phyloP scores from a whole-genome alignment of 1,284 basidiomycete genomes.

The Microbotryum lychnidis-dioicae region DNA sequence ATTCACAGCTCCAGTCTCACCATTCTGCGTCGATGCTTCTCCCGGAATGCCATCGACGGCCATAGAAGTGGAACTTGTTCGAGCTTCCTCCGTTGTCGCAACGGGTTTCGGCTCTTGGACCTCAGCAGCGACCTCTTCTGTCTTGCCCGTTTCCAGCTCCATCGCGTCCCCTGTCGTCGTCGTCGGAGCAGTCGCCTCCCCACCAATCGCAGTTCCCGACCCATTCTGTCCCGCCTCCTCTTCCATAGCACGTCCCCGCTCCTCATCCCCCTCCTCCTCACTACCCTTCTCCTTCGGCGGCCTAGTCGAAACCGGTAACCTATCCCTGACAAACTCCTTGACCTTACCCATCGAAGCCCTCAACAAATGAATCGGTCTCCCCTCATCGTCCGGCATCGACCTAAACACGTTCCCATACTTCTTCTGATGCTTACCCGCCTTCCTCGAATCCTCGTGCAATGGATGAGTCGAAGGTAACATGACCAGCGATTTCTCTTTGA shows the following conservation, averaged over 20 bases:
- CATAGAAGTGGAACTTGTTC: too few relatives aligned
- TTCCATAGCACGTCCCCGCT: neutral
- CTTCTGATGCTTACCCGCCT: conserved; percentile 27
- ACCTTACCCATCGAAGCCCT: conserved; percentile 25
- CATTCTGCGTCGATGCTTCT: too few relatives aligned
- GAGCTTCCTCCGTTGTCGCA: too few relatives aligned
- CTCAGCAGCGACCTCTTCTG: too few relatives aligned
- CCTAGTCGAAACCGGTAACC: conserved; percentile 7
- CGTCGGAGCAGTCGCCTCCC: too few relatives aligned
- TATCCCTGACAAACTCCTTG: conserved; percentile 20
- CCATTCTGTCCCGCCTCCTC: neutral
- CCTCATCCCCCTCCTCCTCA: neutral
- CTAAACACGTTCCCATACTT: conserved; percentile 28
- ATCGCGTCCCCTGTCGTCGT: too few relatives aligned
- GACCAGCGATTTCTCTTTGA: conserved; percentile 30
- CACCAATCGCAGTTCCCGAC: neutral
- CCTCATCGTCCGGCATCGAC: conserved; percentile 29
- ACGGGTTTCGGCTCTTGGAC: too few relatives aligned
- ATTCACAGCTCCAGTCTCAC: too few relatives aligned
- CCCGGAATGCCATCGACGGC: too few relatives aligned
- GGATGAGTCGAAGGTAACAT: conserved; percentile 25
- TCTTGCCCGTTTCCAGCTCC: too few relatives aligned
- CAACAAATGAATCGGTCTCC: conserved; percentile 25
- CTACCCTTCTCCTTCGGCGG: neutral
- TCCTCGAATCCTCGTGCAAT: conserved; percentile 26